A percentile compares a stretch with the other conserved stretches of the same genome.
These are phyloP conservation scores for Sphagnum contortum DNA, from an alignment of 225 moss, liverwort and hornwort species.

Conservation along the genomic window DNA sequence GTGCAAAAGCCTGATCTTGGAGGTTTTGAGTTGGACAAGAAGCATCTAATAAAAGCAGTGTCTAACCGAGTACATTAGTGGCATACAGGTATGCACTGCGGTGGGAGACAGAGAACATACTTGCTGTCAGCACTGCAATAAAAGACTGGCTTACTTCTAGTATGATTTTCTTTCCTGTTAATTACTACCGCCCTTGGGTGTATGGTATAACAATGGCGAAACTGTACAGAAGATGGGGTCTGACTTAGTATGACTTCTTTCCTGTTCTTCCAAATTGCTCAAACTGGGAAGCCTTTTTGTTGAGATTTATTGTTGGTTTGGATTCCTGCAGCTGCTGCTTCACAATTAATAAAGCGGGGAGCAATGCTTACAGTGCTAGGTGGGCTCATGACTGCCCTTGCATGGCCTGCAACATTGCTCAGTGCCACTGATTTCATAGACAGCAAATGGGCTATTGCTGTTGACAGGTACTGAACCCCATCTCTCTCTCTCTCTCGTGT, in stretches of 20 bases:
- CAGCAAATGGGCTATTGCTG: conserved; percentile 88
- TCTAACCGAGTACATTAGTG: background rate
- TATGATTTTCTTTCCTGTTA: conserved; percentile 18
- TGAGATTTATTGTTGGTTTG: too few relatives aligned
- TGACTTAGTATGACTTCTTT: too few relatives aligned
- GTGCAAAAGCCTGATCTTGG: too few relatives aligned
- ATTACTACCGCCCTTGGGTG: too few relatives aligned
- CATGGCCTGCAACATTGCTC: conserved; percentile 92
- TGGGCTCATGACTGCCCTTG: conserved; percentile 73
- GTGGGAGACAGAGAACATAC: conserved; percentile 78
- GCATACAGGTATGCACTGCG: conserved; percentile 71
- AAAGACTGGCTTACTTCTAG: conserved; percentile 97
- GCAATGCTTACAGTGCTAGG: conserved; percentile 93
- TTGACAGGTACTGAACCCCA: conserved; percentile 54
- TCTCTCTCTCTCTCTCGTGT: too few relatives aligned
- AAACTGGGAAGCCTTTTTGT: too few relatives aligned
- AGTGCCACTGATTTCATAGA: conserved; percentile 95
- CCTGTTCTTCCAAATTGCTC: too few relatives aligned
- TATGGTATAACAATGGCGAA: too few relatives aligned
- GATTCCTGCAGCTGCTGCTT: conserved; percentile 53
- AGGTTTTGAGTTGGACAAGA: too few relatives aligned
- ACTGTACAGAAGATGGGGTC: too few relatives aligned
- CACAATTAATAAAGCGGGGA: conserved; percentile 76
- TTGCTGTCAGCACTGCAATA: conserved; percentile 84
- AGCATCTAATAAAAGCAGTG: too few relatives aligned